A percentile compares a stretch with the other conserved stretches of the same genome.
phyloP scores from a whole-genome alignment of 176 grass and related monocot species.

The Hordeum marinum region DNA sequence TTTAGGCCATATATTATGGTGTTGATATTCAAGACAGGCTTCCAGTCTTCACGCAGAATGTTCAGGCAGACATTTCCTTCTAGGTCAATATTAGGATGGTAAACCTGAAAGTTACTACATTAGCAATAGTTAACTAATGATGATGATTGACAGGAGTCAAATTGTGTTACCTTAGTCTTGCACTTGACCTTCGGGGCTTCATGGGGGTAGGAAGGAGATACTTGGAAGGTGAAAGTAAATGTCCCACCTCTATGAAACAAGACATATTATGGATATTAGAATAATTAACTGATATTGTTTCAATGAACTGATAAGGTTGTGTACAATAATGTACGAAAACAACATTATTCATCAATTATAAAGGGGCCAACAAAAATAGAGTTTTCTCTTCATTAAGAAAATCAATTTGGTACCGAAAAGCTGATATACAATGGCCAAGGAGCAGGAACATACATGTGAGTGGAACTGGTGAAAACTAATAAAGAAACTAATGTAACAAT shows the following conservation, averaged over 20 bases:
- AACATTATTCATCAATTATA: neutral
- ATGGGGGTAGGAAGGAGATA: conserved; percentile 67
- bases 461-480: neutral
- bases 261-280: neutral
- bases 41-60: conserved; percentile 78
- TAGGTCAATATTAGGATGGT: conserved; percentile 81
- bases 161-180: conserved; percentile 58
- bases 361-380: neutral
- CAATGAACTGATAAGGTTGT: neutral
- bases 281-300: neutral
- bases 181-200: conserved; percentile 73
- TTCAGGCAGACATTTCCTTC: conserved; percentile 81
- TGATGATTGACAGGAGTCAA: neutral
- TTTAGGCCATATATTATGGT: conserved; percentile 67
- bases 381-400: neutral
- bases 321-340: neutral
- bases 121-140: neutral
- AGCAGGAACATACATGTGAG: neutral
- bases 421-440: neutral
- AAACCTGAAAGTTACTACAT: conserved; percentile 40
- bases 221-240: conserved; percentile 68
- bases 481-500: neutral
- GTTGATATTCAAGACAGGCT: conserved; percentile 73
- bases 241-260: conserved; percentile 37
- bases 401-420: neutral